Evolutionary conservation across 148 eudicot species (phyloP), one percentile per base, ranked within the genome.

Genomic region (Salicornia ramosissima): DNA sequence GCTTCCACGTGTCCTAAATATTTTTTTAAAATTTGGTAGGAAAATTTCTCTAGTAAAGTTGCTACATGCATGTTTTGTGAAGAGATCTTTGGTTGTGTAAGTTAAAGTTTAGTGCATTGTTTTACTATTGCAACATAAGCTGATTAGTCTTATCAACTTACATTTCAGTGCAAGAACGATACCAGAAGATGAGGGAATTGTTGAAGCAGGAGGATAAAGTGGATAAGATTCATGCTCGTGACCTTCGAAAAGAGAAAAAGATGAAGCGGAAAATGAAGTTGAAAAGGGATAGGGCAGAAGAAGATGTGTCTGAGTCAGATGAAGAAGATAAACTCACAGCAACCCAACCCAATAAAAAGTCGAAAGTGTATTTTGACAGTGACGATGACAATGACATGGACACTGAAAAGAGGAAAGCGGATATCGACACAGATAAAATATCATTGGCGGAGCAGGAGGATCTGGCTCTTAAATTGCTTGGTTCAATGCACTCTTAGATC

Each of bases 361-460:
- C 81, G 0, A 92, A 92, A 73, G 18, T 81, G 10, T 78, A 87
- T 64, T 79, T 79, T 15, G 81, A 81, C 57, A 81, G 80, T 49
- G 91, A 83, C 26, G 71, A 64, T 54, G 89, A 85, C 42, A 78
- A 43, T 67, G 74, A 60, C 69, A 49, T 49, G 71, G 65, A 36
- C 29, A 62, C 28, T 21, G 66, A 68, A 52, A 54, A 68, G 62
- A 52, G 54, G 36, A 77, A 39, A 53, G 64, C 50, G 64, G 67
- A 30, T 26, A 40, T 81, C 26, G 69, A 65, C 31, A 68, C 82
- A 0, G 80, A 78, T 49, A 63, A 77, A 10, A 71, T 86, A 22
- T 84, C 96, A 70, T 46, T 92, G 79, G 86, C 82, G 12, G 90
- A 89, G 70, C 97, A 92, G 76, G 97, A 92, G 72, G 90, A 81